These are phyloP conservation scores for Entonaema liquescens DNA, from an alignment of 495 filamentous ascomycete species.

Conservation along the genomic window DNA sequence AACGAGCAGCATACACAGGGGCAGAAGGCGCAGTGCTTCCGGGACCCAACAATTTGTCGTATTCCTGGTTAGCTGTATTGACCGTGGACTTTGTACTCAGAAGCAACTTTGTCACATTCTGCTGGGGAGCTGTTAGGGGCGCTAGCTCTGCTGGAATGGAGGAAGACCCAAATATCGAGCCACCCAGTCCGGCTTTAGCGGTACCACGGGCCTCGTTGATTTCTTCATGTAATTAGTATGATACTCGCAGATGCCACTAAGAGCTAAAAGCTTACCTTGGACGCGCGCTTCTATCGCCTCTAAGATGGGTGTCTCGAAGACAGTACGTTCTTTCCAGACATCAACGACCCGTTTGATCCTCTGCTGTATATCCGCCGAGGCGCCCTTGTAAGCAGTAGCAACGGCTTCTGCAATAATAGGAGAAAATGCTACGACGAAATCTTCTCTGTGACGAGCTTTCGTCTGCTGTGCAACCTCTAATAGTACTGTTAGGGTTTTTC, in stretches of 20 bases:
- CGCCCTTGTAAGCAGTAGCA: conserved; percentile 83
- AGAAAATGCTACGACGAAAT: conserved; percentile 90
- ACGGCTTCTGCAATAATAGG: conserved; percentile 90
- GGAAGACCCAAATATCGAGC: conserved; percentile 73
- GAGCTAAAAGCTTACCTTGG: conserved; percentile 65
- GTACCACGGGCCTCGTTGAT: conserved; percentile 78
- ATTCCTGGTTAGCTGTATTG: conserved; percentile 78
- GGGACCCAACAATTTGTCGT: conserved; percentile 79
- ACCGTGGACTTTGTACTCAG: conserved; percentile 67
- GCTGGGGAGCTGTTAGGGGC: conserved; percentile 75
- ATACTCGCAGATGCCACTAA: neutral
- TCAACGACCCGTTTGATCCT: conserved; percentile 90
- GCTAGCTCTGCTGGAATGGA: conserved; percentile 77
- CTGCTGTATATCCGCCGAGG: conserved; percentile 81
- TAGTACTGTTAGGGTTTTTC: conserved; percentile 37
- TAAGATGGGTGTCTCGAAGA: conserved; percentile 85
- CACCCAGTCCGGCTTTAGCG: conserved; percentile 70
- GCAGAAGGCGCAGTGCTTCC: conserved; percentile 71
- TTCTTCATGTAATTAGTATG: conserved; percentile 59
- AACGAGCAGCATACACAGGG: conserved; percentile 89
- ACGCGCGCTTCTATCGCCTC: conserved; percentile 79
- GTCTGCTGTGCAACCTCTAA: conserved; percentile 95
- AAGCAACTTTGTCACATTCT: conserved; percentile 73
- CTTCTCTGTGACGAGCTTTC: conserved; percentile 85
- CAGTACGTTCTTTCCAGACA: conserved; percentile 85